Percentiles rank a stretch among this genome's conserved stretches.
These are phyloP conservation scores for Solanum habrochaites DNA, from an alignment of 257 asterid species.

Conservation along the genomic window DNA sequence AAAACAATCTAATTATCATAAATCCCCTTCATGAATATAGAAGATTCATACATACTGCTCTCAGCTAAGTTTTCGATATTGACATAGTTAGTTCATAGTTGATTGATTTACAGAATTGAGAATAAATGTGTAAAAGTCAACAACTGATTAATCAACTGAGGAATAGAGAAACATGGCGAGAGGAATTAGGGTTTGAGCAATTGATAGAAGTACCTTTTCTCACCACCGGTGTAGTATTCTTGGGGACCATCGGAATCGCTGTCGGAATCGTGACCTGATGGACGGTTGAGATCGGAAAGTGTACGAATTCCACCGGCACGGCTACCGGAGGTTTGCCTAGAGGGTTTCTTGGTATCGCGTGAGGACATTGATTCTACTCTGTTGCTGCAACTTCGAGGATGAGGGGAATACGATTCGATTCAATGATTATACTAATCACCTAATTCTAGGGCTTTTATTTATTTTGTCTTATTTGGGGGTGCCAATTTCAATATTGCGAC, in stretches of 20 bases:
- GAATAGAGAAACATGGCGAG: not conserved
- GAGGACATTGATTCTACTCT: conserved; percentile 35
- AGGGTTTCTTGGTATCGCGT: conserved; percentile 59
- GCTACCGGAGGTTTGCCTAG: conserved; percentile 32
- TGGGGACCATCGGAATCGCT: conserved; percentile 74
- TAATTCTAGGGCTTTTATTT: not conserved
- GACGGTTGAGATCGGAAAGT: conserved; percentile 87
- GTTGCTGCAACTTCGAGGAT: not conserved
- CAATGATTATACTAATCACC: not conserved
- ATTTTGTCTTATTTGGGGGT: not conserved
- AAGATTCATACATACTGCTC: not conserved
- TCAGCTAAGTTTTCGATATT: not conserved
- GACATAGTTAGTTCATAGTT: not conserved
- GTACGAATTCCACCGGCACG: conserved; percentile 78
- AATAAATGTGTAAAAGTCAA: not conserved
- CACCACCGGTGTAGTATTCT: conserved; percentile 95
- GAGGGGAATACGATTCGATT: not conserved
- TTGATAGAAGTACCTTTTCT: conserved; percentile 53
- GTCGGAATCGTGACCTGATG: conserved; percentile 59
- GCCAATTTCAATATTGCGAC: not conserved
- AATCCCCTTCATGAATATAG: not conserved
- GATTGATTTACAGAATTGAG: not conserved
- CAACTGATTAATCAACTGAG: not conserved
- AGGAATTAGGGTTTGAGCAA: conserved; percentile 12
- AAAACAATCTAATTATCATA: not conserved